Percentiles rank a stretch among this genome's conserved stretches.
Evolutionary conservation across 352 stramenopile genomes (phyloP).

Genomic region (Thalassiosira hispida): DNA sequence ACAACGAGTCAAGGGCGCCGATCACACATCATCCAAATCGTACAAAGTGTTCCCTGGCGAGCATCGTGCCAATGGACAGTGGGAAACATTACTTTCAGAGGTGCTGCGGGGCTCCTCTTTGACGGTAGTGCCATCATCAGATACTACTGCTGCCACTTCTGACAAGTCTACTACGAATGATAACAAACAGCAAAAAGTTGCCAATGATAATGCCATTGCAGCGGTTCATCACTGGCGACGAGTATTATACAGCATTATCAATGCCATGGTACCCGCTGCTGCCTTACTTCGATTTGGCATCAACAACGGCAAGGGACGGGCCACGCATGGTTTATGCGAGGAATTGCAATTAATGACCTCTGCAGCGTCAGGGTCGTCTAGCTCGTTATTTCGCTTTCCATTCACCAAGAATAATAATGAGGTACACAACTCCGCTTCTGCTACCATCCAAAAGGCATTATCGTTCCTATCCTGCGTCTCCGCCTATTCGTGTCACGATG

Average conservation of each 20-base stretch:
- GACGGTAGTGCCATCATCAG: background rate
- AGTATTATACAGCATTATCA: conserved; percentile 57
- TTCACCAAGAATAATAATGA: no score
- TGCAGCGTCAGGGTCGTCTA: no score
- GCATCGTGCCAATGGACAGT: conserved; percentile 72
- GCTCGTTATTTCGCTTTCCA: no score
- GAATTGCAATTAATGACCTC: no score
- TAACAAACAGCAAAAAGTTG: background rate
- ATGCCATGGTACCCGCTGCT: conserved; percentile 62
- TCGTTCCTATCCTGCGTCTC: conserved; percentile 56
- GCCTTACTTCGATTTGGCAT: conserved; percentile 72
- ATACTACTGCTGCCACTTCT: background rate
- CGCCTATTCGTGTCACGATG: conserved; percentile 41
- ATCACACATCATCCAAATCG: background rate
- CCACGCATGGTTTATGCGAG: conserved; percentile 56
- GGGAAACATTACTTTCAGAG: conserved; percentile 76
- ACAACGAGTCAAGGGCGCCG: conserved; percentile 47
- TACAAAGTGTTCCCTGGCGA: conserved; percentile 42
- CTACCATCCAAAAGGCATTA: conserved; percentile 38
- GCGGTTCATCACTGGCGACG: conserved; percentile 60
- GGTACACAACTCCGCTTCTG: conserved; percentile 5
- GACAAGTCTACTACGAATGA: background rate
- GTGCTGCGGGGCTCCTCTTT: conserved; percentile 54
- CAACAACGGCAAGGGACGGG: conserved; percentile 57
- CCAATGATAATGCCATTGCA: conserved; percentile 24